Evolutionary conservation across 306 rosid genomes (phyloP).

Genomic region (Nissolia schottii): DNA sequence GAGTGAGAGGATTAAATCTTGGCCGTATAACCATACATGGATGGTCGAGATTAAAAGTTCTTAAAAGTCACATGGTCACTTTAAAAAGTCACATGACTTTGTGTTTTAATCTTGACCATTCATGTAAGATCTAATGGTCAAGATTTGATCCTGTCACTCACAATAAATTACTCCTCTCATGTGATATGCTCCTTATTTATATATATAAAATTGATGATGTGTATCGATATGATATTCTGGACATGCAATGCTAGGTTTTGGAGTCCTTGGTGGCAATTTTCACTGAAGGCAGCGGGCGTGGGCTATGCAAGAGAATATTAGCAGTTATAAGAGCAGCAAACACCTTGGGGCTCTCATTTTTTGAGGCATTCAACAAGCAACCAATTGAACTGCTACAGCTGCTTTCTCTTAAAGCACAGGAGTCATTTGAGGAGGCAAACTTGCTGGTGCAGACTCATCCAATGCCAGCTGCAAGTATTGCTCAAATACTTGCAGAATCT

Average conservation of each 20-base stretch:
- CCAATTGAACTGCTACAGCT: constrained; percentile 91
- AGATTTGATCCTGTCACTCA: no score
- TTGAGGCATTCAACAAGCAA: constrained; percentile 87
- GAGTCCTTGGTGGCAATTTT: constrained; percentile 64
- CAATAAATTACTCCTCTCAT: no score
- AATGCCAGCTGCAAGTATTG: constrained; percentile 86
- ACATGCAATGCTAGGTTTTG: constrained; percentile 58
- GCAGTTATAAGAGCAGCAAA: constrained; percentile 88
- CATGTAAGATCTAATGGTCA: no score
- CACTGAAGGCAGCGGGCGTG: constrained; percentile 83
- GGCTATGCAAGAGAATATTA: constrained; percentile 80
- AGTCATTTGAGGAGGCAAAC: constrained; percentile 90
- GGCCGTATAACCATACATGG: no score
- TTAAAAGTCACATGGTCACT: no score
- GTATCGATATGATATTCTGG: constrained; percentile 14
- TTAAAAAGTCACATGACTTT: no score
- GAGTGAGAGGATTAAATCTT: no score
- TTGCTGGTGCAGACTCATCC: constrained; percentile 83
- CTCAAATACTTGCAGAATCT: constrained; percentile 96
- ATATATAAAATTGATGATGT: neutral
- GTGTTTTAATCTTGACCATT: no score
- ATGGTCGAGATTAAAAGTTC: no score
- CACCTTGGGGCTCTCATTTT: constrained; percentile 68
- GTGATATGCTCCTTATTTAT: neutral
- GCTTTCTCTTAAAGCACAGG: constrained; percentile 97